These are phyloP conservation scores for Fusarium sterilihyphosum DNA, from an alignment of 2,329 filamentous ascomycete species.

Conservation along the genomic window DNA sequence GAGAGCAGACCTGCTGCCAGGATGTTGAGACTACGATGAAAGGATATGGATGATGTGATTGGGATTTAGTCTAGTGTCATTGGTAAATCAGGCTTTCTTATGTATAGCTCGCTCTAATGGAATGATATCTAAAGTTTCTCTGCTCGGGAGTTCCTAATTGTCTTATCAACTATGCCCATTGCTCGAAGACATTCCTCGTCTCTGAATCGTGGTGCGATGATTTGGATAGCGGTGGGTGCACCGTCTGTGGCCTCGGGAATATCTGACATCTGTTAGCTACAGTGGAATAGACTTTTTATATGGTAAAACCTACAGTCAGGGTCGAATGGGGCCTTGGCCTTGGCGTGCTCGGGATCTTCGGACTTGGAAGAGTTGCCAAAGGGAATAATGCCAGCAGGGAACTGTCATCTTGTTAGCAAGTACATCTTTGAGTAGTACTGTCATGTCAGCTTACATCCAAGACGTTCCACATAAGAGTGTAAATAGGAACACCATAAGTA, in stretches of 20 bases:
- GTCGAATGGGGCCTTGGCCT: constrained; percentile 27
- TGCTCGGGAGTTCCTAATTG: background rate
- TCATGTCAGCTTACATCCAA: constrained; percentile 16
- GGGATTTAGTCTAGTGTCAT: background rate
- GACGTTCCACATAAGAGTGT: constrained; percentile 41
- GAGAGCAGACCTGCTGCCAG: background rate
- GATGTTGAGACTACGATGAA: background rate
- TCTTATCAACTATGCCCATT: constrained; percentile 31
- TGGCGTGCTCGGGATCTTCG: constrained; percentile 11
- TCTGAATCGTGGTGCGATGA: constrained; percentile 30
- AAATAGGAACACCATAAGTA: constrained; percentile 32
- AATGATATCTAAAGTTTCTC: background rate
- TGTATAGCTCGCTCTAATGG: no score
- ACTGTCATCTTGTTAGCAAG: constrained; percentile 2
- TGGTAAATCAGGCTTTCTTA: background rate
- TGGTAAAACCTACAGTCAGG: constrained; percentile 28
- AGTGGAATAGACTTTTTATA: rapidly evolving
- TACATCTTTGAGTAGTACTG: rapidly evolving
- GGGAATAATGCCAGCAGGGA: constrained; percentile 36
- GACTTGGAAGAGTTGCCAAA: constrained; percentile 30
- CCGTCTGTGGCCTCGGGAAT: constrained; percentile 25
- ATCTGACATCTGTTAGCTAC: constrained; percentile 8
- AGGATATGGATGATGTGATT: rapidly evolving
- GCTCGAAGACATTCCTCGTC: constrained; percentile 38
- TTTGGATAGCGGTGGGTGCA: constrained; percentile 30